Evolutionary conservation across 2,329 filamentous ascomycete species (phyloP).

Genomic region (Clarireedia sp.): DNA sequence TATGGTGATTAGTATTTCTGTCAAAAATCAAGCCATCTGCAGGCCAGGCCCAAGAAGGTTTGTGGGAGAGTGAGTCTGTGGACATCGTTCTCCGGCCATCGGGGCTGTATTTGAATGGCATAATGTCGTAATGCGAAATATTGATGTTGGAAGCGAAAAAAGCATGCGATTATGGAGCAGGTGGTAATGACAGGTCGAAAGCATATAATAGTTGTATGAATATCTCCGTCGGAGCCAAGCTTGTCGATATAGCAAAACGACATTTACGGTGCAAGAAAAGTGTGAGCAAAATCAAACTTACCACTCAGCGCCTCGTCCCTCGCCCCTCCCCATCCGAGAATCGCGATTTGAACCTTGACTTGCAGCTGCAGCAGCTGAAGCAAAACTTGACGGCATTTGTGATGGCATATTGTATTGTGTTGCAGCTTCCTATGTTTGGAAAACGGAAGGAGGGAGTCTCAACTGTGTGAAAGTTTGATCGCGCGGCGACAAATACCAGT

Average conservation of each 20-base stretch:
- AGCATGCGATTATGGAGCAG: too few relatives aligned
- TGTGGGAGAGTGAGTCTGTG: too few relatives aligned
- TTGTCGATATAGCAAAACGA: background rate
- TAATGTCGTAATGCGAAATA: too few relatives aligned
- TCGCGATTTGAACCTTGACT: slow-evolving; percentile 56
- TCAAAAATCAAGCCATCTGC: background rate
- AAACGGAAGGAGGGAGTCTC: background rate
- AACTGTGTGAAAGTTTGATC: slow-evolving; percentile 3
- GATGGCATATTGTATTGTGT: slow-evolving; percentile 9
- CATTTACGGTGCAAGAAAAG: background rate
- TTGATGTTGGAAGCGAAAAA: too few relatives aligned
- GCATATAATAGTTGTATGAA: too few relatives aligned
- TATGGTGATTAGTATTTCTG: background rate
- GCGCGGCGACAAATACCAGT: background rate
- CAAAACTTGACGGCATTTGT: slow-evolving; percentile 69
- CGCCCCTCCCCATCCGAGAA: slow-evolving; percentile 44
- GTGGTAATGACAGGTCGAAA: too few relatives aligned
- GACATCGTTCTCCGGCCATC: too few relatives aligned
- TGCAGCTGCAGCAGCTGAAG: slow-evolving; percentile 60
- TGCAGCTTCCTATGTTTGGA: background rate
- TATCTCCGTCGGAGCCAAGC: too few relatives aligned
- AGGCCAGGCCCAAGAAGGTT: too few relatives aligned
- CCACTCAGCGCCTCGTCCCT: slow-evolving; percentile 60
- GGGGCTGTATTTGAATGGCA: too few relatives aligned
- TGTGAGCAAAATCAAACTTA: slow-evolving; percentile 36